Conservation (phyloP, 805 yeast species). For the Deakozyma indianensis region DNA sequence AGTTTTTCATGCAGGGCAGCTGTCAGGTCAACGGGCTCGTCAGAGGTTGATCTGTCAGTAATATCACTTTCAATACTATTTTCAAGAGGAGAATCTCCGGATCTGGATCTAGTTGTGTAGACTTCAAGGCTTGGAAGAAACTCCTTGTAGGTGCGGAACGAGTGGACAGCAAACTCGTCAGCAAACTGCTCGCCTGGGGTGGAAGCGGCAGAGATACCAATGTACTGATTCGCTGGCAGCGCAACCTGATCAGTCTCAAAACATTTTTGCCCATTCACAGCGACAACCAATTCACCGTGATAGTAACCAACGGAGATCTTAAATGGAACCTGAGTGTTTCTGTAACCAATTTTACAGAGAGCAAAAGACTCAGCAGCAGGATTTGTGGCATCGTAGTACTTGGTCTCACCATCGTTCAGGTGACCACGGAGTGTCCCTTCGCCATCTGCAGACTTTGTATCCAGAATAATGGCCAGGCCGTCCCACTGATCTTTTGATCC, state of each 20-base stretch:
- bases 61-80: background rate
- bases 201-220: slow-evolving; percentile 22
- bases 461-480: slow-evolving; percentile 26
- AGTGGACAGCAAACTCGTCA: background rate
- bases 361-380: slow-evolving; percentile 21
- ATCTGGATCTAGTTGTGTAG: background rate
- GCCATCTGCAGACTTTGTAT: slow-evolving; percentile 12
- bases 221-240: slow-evolving; percentile 19
- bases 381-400: slow-evolving; percentile 12
- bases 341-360: slow-evolving; percentile 22
- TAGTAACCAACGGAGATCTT: slow-evolving; percentile 20
- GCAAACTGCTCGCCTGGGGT: background rate
- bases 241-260: slow-evolving; percentile 19
- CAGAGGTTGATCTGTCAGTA: background rate
- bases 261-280: slow-evolving; percentile 24
- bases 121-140: background rate
- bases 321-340: slow-evolving; percentile 20
- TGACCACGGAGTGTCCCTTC: slow-evolving; percentile 25
- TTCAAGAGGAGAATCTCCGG: background rate
- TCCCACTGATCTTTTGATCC: slow-evolving; percentile 26
- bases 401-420: slow-evolving; percentile 23
- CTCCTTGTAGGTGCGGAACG: background rate
- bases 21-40: background rate
- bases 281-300: slow-evolving; percentile 18
- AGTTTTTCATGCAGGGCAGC: background rate